Evolutionary conservation across 805 yeast genomes (phyloP).

Genomic region (Teunomyces pallodes): DNA sequence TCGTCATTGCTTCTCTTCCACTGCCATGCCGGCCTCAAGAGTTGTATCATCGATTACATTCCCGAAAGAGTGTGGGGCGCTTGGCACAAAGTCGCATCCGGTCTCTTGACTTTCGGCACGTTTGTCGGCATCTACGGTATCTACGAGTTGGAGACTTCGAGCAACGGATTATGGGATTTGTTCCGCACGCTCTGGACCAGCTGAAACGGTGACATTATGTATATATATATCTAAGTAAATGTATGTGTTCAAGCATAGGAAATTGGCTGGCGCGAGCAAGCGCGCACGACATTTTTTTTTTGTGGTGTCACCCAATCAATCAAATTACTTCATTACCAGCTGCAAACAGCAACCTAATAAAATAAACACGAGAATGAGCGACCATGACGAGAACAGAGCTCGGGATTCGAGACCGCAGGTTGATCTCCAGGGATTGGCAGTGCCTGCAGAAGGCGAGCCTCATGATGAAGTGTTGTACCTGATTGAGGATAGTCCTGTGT

Average conservation of each 20-base stretch:
- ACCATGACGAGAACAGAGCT: not conserved
- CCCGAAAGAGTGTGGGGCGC: slow-evolving; percentile 83
- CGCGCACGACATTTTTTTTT: slow-evolving; percentile 3
- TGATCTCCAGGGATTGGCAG: slow-evolving; percentile 1
- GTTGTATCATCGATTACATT: slow-evolving; percentile 91
- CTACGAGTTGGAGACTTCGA: slow-evolving; percentile 76
- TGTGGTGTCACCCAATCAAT: not conserved
- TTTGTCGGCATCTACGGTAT: slow-evolving; percentile 72
- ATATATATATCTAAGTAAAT: not conserved
- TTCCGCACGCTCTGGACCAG: slow-evolving; percentile 57
- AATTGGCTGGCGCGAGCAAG: not conserved
- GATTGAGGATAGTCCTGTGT: slow-evolving; percentile 27
- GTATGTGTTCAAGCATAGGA: not conserved
- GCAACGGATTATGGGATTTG: slow-evolving; percentile 73
- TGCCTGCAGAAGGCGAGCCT: slow-evolving; percentile 10
- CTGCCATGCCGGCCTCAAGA: slow-evolving; percentile 79
- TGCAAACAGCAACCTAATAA: no score
- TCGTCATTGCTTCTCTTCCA: slow-evolving; percentile 70
- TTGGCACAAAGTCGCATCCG: slow-evolving; percentile 67
- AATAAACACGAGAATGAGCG: not conserved
- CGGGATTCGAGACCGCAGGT: not conserved
- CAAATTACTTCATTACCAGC: not conserved
- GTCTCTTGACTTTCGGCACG: slow-evolving; percentile 70
- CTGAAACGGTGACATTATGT: slow-evolving; percentile 22
- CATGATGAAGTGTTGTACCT: slow-evolving; percentile 35